phyloP scores from a whole-genome alignment of 2,329 filamentous ascomycete genomes.

The Sphaerulina vaccinii region DNA sequence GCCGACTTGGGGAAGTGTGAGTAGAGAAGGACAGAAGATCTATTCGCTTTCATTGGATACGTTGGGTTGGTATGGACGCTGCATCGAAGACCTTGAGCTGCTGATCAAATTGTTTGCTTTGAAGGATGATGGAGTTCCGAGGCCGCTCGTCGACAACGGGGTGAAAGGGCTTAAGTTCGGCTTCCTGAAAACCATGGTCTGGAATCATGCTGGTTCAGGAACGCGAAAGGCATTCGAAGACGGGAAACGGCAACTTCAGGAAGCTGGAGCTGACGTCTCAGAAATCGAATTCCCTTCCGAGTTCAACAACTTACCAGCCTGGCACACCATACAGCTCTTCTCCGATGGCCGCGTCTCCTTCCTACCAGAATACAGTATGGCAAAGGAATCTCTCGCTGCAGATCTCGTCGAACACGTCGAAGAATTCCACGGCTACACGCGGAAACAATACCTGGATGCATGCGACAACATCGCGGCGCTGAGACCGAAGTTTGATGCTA shows the following conservation, averaged over 20 bases:
- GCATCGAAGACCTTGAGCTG: slow-evolving; percentile 58
- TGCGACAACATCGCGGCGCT: slow-evolving; percentile 57
- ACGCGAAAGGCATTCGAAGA: slow-evolving; percentile 39
- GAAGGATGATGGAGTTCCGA: slow-evolving; percentile 47
- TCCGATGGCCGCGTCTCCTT: slow-evolving; percentile 57
- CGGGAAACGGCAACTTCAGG: slow-evolving; percentile 36
- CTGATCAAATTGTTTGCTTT: slow-evolving; percentile 56
- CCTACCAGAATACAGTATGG: slow-evolving; percentile 52
- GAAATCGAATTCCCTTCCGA: slow-evolving; percentile 55
- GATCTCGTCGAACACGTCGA: slow-evolving; percentile 54
- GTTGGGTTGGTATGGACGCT: slow-evolving; percentile 59
- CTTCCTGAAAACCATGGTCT: slow-evolving; percentile 55
- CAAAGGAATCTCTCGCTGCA: slow-evolving; percentile 49
- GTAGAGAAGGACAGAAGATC: slow-evolving; percentile 60
- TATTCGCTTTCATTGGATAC: slow-evolving; percentile 63
- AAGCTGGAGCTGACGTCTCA: slow-evolving; percentile 56
- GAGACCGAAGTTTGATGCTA: slow-evolving; percentile 55
- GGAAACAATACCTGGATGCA: slow-evolving; percentile 52
- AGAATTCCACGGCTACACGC: slow-evolving; percentile 45
- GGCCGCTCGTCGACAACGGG: slow-evolving; percentile 25
- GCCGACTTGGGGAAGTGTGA: slow-evolving; percentile 64
- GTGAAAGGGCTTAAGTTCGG: slow-evolving; percentile 56
- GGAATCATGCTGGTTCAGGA: slow-evolving; percentile 43
- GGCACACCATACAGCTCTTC: slow-evolving; percentile 53
- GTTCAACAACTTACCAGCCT: slow-evolving; percentile 52